These are phyloP conservation scores for Fusarium sp. DNA, from an alignment of 2,329 filamentous ascomycete genomes.

Conservation along the genomic window DNA sequence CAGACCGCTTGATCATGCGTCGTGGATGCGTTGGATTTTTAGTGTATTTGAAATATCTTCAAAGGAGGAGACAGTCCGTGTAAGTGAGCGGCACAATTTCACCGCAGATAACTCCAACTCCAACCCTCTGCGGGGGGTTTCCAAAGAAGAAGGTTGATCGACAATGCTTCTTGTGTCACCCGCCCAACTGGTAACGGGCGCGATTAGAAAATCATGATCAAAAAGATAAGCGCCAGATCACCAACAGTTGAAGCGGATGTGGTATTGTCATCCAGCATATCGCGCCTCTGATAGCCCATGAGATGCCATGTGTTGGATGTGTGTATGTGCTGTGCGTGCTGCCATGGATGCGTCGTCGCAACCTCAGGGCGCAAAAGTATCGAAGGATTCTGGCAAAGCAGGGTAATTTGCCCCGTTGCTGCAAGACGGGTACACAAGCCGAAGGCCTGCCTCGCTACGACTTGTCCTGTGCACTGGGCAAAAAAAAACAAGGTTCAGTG, in stretches of 20 bases:
- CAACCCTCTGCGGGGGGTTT: neutral
- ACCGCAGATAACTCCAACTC: neutral
- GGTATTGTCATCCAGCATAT: conserved; percentile 19
- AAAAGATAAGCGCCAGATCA: conserved; percentile 14
- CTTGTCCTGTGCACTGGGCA: conserved; percentile 6
- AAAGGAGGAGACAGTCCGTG: neutral
- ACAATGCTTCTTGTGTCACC: conserved; percentile 15
- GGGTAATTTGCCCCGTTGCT: conserved; percentile 29
- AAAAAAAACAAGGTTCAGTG: conserved; percentile 6
- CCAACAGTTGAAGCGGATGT: neutral
- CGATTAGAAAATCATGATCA: conserved; percentile 1
- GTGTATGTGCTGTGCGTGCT: neutral
- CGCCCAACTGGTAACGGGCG: conserved; percentile 2
- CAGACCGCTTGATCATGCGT: conserved; percentile 5
- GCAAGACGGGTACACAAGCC: conserved; percentile 23
- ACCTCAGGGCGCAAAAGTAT: conserved; percentile 17
- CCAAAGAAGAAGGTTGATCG: conserved; percentile 8
- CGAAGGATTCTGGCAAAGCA: conserved; percentile 28
- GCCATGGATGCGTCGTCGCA: neutral
- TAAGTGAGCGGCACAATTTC: conserved; percentile 1
- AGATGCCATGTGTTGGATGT: neutral
- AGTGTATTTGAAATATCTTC: conserved; percentile 3
- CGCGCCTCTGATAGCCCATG: neutral
- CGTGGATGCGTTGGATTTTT: neutral
- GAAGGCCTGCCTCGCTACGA: conserved; percentile 11